These are phyloP conservation scores for Ganoderma meredithae DNA, from an alignment of 1,284 basidiomycete species.

Conservation along the genomic window DNA sequence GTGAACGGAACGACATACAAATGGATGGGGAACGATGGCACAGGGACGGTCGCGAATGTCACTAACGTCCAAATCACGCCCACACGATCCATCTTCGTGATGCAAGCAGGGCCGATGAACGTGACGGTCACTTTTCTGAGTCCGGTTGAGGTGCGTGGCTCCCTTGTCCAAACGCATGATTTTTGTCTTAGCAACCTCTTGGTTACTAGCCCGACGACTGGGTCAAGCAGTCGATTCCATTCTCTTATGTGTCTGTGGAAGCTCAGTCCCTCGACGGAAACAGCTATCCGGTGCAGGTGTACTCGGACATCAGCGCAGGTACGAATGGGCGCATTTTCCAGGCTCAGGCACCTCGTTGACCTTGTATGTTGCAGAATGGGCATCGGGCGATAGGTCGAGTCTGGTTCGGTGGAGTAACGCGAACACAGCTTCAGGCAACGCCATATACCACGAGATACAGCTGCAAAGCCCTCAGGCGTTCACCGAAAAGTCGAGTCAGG, in stretches of 20 bases:
- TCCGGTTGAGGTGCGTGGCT: slow-evolving; percentile 33
- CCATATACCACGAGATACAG: slow-evolving; percentile 31
- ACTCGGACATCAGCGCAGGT: slow-evolving; percentile 46
- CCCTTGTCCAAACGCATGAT: not conserved
- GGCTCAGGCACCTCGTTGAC: not conserved
- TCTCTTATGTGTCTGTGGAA: slow-evolving; percentile 43
- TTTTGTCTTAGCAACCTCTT: no score
- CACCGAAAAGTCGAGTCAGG: slow-evolving; percentile 30
- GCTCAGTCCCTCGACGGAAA: slow-evolving; percentile 41
- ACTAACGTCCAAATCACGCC: slow-evolving; percentile 27
- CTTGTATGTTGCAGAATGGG: slow-evolving; percentile 26
- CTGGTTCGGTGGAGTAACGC: slow-evolving; percentile 29
- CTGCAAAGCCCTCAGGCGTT: slow-evolving; percentile 27
- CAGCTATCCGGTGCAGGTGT: slow-evolving; percentile 42
- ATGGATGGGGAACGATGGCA: slow-evolving; percentile 29
- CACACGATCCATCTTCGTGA: slow-evolving; percentile 28
- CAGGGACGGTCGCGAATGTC: slow-evolving; percentile 9
- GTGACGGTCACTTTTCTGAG: slow-evolving; percentile 33
- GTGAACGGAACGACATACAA: slow-evolving; percentile 33
- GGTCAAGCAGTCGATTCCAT: slow-evolving; percentile 44
- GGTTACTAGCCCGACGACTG: slow-evolving; percentile 40
- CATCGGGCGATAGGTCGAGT: slow-evolving; percentile 29
- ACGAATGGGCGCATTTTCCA: not conserved
- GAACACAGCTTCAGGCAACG: slow-evolving; percentile 11
- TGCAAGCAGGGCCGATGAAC: slow-evolving; percentile 34